These are phyloP conservation scores for Vanrija sp. DNA, from an alignment of 1,284 basidiomycete species.

Conservation along the genomic window DNA sequence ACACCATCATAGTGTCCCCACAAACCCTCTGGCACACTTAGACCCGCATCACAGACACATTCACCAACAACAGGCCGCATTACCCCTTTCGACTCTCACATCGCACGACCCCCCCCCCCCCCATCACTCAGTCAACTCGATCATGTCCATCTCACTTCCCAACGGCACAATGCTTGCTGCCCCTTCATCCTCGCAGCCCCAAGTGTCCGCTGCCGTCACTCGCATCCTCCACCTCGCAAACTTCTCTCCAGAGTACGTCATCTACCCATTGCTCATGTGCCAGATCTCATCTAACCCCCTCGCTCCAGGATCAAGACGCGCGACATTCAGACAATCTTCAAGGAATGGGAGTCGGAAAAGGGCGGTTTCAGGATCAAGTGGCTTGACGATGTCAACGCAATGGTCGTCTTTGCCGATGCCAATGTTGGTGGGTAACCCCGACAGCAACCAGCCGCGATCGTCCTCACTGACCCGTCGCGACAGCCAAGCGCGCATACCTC, in stretches of 20 bases:
- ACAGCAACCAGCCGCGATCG: background rate
- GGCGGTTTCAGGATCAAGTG: slow-evolving; percentile 99
- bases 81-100: background rate
- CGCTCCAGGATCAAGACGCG: slow-evolving; percentile 74
- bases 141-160: slow-evolving; percentile 48
- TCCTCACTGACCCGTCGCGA: background rate
- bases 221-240: slow-evolving; percentile 87
- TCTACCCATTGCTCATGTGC: background rate
- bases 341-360: slow-evolving; percentile 77
- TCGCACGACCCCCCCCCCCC: background rate
- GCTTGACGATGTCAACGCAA: slow-evolving; percentile 91
- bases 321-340: slow-evolving; percentile 87
- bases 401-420: slow-evolving; percentile 81
- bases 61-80: too few species aligned
- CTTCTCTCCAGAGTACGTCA: slow-evolving; percentile 70
- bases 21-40: too few species aligned
- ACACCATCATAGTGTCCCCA: too few species aligned
- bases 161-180: slow-evolving; percentile 44
- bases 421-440: slow-evolving; percentile 47
- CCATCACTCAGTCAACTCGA: background rate
- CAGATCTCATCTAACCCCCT: background rate
- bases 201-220: slow-evolving; percentile 86
- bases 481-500: slow-evolving; percentile 92
- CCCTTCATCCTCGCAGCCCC: slow-evolving; percentile 30
- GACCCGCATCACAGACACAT: too few species aligned